Evolutionary conservation across 2,329 filamentous ascomycete species (phyloP), one percentile per base, ranked within the genome.

Genomic region (Canariomyces notabilis): DNA sequence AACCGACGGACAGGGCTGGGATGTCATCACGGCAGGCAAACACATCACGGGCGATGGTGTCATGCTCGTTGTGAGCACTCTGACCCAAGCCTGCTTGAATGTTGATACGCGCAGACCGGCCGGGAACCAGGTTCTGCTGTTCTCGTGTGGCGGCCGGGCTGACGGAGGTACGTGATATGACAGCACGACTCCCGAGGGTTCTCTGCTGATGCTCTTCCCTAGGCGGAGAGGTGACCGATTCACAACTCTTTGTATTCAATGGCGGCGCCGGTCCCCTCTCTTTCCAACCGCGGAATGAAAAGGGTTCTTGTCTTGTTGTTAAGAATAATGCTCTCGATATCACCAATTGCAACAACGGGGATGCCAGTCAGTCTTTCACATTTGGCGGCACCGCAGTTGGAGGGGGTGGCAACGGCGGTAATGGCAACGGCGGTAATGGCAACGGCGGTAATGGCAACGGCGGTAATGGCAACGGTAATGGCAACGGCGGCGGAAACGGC

Each of bases 71-170:
- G 77, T 80, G 35, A 80, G 71, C 65, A 75, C 74, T 3, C 60
- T 77, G 54, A 80, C 77, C 1, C 71, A 79, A 58, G 77, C 76
- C 35, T 81, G 77, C 57, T 64, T 79, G 55, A 80, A 78, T 64
- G 77, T 78, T 50, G 77, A 82, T 53, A 68, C 71, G 5, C 68
- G 76, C 37, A 68, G 75, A 21, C 61, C 66, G 0, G 64, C 67
- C 2, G 75, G 74, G 9, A 72, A 74, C 55, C 75, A 77, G 53
- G 74, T 78, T 12, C 55, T 74, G 26, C 65, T 81, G 19, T 81
- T 80, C 55, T 77, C 77, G 9, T 82, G 77, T 50, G 77, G 77
- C 41, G 77, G 77, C 14, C 67, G 76, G 32, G 76, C 76, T 16
- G 77, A 76, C 48, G 77, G 77, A 36, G 62, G 63, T 67, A 52